Evolutionary conservation across 2,329 filamentous ascomycete genomes (phyloP).

Genomic region (Clarireedia hainanense): DNA sequence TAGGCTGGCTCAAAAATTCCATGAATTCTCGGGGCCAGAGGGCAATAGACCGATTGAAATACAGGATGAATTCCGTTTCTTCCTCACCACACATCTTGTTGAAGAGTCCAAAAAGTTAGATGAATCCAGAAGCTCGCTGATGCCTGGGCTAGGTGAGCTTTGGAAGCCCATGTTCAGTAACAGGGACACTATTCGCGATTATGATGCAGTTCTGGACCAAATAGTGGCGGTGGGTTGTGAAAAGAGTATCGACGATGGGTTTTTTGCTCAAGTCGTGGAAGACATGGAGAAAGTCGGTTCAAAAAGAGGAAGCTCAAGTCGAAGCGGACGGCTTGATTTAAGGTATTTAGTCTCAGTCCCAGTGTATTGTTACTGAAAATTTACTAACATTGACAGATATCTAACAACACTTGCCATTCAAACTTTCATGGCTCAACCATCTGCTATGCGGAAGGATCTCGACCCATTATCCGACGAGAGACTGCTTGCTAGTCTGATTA

Average conservation of each 20-base stretch:
- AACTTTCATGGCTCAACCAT: constrained; percentile 41
- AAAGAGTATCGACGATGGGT: constrained; percentile 42
- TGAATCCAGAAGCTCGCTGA: constrained; percentile 40
- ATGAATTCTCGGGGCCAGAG: constrained; percentile 16
- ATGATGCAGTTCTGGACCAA: constrained; percentile 39
- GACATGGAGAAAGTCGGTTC: constrained; percentile 48
- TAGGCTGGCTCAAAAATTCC: constrained; percentile 11
- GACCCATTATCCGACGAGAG: constrained; percentile 46
- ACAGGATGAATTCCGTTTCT: constrained; percentile 49
- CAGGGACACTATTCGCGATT: constrained; percentile 5
- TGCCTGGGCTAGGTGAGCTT: constrained; percentile 38
- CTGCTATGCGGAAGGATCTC: constrained; percentile 40
- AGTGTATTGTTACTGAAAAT: background rate
- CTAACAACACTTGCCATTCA: constrained; percentile 55
- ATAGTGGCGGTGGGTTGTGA: constrained; percentile 54
- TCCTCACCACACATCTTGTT: constrained; percentile 45
- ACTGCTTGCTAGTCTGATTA: constrained; percentile 48
- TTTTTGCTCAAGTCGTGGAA: constrained; percentile 40
- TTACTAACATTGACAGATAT: constrained; percentile 36
- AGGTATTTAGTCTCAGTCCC: constrained; percentile 36
- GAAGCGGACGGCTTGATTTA: constrained; percentile 50
- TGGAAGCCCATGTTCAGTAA: constrained; percentile 29
- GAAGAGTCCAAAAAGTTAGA: constrained; percentile 39
- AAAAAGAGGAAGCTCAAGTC: constrained; percentile 40
- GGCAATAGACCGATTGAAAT: constrained; percentile 38